phyloP scores from a whole-genome alignment of 257 asterid species.

The Solanum paucissectum region DNA sequence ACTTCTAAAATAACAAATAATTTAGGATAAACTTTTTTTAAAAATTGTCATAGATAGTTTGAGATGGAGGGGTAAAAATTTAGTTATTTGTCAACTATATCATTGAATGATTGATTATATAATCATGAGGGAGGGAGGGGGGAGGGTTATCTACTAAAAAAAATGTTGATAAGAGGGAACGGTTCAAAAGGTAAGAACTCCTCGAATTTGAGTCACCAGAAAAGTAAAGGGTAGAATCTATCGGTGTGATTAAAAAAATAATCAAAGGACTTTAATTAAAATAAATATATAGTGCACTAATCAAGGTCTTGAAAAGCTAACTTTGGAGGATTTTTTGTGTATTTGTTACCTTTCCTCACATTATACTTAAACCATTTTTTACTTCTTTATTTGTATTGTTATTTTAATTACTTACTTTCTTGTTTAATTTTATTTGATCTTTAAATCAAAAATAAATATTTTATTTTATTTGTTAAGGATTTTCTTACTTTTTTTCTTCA shows the following conservation, averaged over 20 bases:
- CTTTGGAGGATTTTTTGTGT: not conserved
- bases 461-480: too few relatives aligned
- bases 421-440: not conserved
- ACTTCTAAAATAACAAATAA: not conserved
- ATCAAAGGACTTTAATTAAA: not conserved
- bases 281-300: not conserved
- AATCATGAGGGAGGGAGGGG: too few relatives aligned
- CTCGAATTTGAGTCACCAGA: too few relatives aligned
- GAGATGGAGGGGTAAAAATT: not conserved
- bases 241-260: too few relatives aligned
- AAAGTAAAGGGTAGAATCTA: rapidly evolving
- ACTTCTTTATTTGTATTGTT: not conserved
- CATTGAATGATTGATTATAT: not conserved
- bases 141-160: too few relatives aligned
- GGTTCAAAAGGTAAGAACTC: too few relatives aligned
- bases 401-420: not conserved
- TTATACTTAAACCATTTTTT: not conserved
- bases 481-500: too few relatives aligned
- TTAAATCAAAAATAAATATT: too few relatives aligned
- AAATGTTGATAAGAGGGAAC: too few relatives aligned
- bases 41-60: not conserved
- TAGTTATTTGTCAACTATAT: not conserved
- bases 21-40: not conserved
- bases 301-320: not conserved
- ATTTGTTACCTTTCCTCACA: not conserved